Conservation (phyloP, 2,329 filamentous ascomycete genomes). For the Nemania abortiva region DNA sequence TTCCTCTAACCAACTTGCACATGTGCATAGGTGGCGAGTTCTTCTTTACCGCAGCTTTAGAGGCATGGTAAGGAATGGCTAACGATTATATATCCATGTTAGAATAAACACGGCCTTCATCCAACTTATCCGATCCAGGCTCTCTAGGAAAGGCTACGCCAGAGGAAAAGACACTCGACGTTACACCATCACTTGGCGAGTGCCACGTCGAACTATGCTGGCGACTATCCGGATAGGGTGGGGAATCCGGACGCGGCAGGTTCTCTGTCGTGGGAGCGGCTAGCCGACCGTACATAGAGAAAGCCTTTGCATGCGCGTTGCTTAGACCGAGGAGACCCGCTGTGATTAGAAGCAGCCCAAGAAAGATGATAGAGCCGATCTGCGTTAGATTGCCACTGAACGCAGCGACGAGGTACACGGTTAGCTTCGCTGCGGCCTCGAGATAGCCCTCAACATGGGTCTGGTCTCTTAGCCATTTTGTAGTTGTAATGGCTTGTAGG, state of each 20-base stretch:
- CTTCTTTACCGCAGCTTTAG: neutral
- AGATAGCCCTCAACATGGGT: slow-evolving; percentile 64
- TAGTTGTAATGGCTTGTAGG: slow-evolving; percentile 69
- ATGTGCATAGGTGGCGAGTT: neutral
- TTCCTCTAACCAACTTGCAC: neutral
- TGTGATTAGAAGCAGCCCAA: slow-evolving; percentile 64
- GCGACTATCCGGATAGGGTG: slow-evolving; percentile 44
- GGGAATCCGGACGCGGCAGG: slow-evolving; percentile 34
- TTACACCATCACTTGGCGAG: slow-evolving; percentile 39
- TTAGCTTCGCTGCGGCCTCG: slow-evolving; percentile 65
- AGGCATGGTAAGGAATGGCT: neutral
- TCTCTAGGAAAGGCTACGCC: slow-evolving; percentile 7
- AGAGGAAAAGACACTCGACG: slow-evolving; percentile 43
- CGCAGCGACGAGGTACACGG: slow-evolving; percentile 69
- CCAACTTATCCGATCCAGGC: slow-evolving; percentile 30
- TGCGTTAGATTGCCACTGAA: slow-evolving; percentile 68
- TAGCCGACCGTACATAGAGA: slow-evolving; percentile 65
- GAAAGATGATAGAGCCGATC: slow-evolving; percentile 63
- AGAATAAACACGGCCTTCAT: slow-evolving; percentile 1
- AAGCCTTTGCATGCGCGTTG: slow-evolving; percentile 61
- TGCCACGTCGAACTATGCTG: slow-evolving; percentile 41
- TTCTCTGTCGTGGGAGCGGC: slow-evolving; percentile 52
- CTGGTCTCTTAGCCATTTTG: slow-evolving; percentile 66
- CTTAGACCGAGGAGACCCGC: slow-evolving; percentile 66
- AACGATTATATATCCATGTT: slow-evolving; percentile 9